A percentile compares a stretch with the other conserved stretches of the same genome.
These are phyloP conservation scores for Haplosporangium sp. DNA, from an alignment of 371 early-diverging fungal species.

Conservation along the genomic window DNA sequence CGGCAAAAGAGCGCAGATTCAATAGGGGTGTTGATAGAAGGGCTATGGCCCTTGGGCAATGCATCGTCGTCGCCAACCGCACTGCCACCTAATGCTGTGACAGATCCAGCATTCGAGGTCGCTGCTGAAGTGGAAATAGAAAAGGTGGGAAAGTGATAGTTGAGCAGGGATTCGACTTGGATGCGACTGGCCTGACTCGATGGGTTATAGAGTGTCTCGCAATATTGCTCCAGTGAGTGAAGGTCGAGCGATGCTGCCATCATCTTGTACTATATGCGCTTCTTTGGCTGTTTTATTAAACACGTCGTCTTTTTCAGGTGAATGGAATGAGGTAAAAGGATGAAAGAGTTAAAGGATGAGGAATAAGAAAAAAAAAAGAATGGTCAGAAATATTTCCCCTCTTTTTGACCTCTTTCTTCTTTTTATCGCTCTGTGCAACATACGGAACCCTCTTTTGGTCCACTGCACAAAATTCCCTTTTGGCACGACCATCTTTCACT, in stretches of 20 bases:
- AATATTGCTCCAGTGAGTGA: constrained; percentile 58
- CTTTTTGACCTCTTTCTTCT: background rate
- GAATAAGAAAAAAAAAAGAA: constrained; percentile 1
- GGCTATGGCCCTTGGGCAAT: constrained; percentile 47
- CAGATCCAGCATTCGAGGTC: constrained; percentile 9
- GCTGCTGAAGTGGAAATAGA: constrained; percentile 25
- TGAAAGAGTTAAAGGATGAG: constrained; percentile 1
- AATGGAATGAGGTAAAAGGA: background rate
- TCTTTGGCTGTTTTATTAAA: too few relatives aligned
- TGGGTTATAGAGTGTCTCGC: constrained; percentile 72
- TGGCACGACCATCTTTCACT: too few relatives aligned
- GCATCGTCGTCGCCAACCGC: constrained; percentile 45
- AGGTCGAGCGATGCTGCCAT: constrained; percentile 55
- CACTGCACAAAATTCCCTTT: too few relatives aligned
- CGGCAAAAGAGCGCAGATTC: constrained; percentile 80
- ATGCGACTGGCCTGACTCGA: constrained; percentile 69
- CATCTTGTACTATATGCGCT: constrained; percentile 12
- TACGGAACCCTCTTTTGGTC: too few relatives aligned
- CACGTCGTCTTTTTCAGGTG: background rate
- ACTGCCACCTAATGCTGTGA: background rate
- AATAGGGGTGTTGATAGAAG: constrained; percentile 73
- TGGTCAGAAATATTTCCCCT: too few relatives aligned
- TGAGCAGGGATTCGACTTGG: constrained; percentile 80
- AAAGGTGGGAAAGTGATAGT: constrained; percentile 88
- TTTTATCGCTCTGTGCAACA: too few relatives aligned